phyloP scores from a whole-genome alignment of 345 rosid species.

The Bruguiera gymnorhiza region DNA sequence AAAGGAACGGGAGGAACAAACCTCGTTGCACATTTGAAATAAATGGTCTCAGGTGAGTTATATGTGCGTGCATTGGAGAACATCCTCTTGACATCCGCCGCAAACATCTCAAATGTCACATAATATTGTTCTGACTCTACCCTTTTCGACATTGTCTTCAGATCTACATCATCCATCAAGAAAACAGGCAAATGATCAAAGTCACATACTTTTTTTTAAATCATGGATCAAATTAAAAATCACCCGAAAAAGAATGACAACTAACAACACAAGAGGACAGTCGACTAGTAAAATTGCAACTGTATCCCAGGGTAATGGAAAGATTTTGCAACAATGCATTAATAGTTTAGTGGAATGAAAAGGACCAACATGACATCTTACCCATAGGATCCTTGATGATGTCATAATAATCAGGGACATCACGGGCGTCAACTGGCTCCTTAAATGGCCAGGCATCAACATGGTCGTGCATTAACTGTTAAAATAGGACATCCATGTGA shows the following conservation, averaged over 20 bases:
- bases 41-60: slow-evolving; percentile 91
- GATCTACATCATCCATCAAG: slow-evolving; percentile 47
- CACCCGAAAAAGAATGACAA: too few relatives aligned
- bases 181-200: background rate
- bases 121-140: slow-evolving; percentile 95
- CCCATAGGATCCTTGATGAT: slow-evolving; percentile 99
- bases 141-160: slow-evolving; percentile 85
- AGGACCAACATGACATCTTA: slow-evolving; percentile 27
- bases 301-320: background rate
- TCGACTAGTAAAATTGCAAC: background rate
- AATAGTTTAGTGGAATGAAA: background rate
- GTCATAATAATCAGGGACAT: slow-evolving; percentile 97
- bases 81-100: slow-evolving; percentile 94
- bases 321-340: too few relatives aligned
- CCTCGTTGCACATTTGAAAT: slow-evolving; percentile 87
- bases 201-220: too few relatives aligned
- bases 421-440: slow-evolving; percentile 93
- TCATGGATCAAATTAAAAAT: too few relatives aligned
- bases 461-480: slow-evolving; percentile 89
- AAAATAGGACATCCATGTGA: background rate
- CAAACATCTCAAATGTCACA: slow-evolving; percentile 91
- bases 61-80: slow-evolving; percentile 82
- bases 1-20: slow-evolving; percentile 14
- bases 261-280: too few relatives aligned
- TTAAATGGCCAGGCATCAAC: slow-evolving; percentile 98